A percentile compares a stretch with the other conserved stretches of the same genome.
These are phyloP conservation scores for Stevia rebaudiana DNA, from an alignment of 140 eudicot genomes.

Conservation along the genomic window DNA sequence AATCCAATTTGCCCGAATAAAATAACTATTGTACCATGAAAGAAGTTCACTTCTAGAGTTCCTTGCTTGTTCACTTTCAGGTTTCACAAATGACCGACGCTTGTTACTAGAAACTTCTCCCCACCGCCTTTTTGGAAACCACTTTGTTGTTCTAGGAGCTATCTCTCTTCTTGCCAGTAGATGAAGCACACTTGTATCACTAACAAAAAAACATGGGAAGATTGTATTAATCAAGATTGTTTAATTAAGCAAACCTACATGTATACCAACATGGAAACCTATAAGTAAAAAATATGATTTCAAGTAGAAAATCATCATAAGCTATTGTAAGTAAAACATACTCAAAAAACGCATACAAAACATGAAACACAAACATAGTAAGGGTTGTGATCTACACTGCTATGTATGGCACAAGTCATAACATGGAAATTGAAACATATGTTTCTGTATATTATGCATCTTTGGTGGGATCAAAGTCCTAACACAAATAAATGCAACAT, in stretches of 20 bases:
- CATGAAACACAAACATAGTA: neutral
- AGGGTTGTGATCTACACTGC: neutral
- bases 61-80: slow-evolving; percentile 46
- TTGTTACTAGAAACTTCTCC: slow-evolving; percentile 38
- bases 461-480: neutral
- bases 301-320: neutral
- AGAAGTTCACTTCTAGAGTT: slow-evolving; percentile 62
- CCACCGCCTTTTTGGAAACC: slow-evolving; percentile 54
- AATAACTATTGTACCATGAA: slow-evolving; percentile 52
- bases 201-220: neutral
- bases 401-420: neutral
- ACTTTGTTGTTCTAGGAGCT: slow-evolving; percentile 57
- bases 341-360: neutral
- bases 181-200: slow-evolving; percentile 55
- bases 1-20: too few relatives aligned
- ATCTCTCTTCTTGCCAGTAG: slow-evolving; percentile 80
- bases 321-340: neutral
- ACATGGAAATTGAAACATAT: neutral
- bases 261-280: neutral
- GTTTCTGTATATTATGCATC: neutral
- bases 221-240: neutral
- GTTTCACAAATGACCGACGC: slow-evolving; percentile 34
- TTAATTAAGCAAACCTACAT: neutral
- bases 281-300: neutral
- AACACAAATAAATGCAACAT: neutral